Evolutionary conservation across 495 filamentous ascomycete species (phyloP).

Genomic region (Clohesyomyces aquaticus): DNA sequence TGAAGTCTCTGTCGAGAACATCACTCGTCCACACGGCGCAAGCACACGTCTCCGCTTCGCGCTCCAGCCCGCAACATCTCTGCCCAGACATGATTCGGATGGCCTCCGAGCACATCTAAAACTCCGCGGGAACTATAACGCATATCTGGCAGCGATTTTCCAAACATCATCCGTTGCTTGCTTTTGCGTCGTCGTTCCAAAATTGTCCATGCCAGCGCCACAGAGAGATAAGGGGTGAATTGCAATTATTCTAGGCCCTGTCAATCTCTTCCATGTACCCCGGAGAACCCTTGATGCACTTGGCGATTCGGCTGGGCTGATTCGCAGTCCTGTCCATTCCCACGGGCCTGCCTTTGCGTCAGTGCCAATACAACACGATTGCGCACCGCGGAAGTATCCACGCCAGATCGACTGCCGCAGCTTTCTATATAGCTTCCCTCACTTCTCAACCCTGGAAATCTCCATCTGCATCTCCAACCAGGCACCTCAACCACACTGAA

Average conservation of each 20-base stretch:
- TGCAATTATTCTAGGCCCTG: neutral
- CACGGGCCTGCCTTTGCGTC: slow-evolving; percentile 6
- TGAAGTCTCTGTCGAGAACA: neutral
- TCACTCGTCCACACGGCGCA: slow-evolving; percentile 8
- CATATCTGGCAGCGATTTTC: too few relatives aligned
- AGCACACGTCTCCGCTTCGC: slow-evolving; percentile 8
- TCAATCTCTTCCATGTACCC: slow-evolving; percentile 1
- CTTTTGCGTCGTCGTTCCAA: slow-evolving; percentile 26
- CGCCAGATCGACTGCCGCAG: neutral
- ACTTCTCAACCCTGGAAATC: neutral
- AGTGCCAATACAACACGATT: neutral
- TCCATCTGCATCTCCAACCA: slow-evolving; percentile 12
- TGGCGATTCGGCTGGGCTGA: slow-evolving; percentile 16
- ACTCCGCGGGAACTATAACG: slow-evolving; percentile 18
- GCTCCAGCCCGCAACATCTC: neutral
- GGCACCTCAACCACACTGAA: neutral
- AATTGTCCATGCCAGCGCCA: neutral
- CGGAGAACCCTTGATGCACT: slow-evolving; percentile 29
- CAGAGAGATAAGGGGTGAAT: slow-evolving; percentile 20
- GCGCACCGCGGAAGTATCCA: slow-evolving; percentile 30
- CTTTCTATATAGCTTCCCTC: slow-evolving; percentile 19
- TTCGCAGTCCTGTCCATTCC: slow-evolving; percentile 6
- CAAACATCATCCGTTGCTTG: too few relatives aligned
- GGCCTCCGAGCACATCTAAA: neutral
- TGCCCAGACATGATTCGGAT: neutral